Percentiles rank a stretch among this genome's conserved stretches.
Evolutionary conservation across 176 grass and related monocot genomes (phyloP).

Genomic region (Musa acuminata): DNA sequence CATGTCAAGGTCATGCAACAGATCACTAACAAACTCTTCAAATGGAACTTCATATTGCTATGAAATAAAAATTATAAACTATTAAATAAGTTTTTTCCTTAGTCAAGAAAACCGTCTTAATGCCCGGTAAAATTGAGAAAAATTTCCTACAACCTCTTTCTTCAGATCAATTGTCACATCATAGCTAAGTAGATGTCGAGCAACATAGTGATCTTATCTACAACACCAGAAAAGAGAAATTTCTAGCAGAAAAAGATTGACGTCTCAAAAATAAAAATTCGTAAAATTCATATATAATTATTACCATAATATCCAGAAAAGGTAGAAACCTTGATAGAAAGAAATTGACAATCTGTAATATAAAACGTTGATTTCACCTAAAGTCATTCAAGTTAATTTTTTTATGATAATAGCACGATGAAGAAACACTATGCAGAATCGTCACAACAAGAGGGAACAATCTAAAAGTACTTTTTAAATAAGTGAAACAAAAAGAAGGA

Average conservation of each 20-base stretch:
- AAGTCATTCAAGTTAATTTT: neutral
- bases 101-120: neutral
- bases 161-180: neutral
- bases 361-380: neutral
- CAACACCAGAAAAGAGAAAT: neutral
- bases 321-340: no score
- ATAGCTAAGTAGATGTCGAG: neutral
- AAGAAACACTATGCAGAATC: neutral
- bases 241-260: neutral
- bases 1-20: neutral
- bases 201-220: neutral
- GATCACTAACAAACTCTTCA: neutral
- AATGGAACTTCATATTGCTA: neutral
- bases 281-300: no score
- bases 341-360: no score
- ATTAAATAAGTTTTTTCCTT: neutral
- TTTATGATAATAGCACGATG: neutral
- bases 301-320: no score
- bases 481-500: neutral
- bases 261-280: no score
- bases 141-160: neutral
- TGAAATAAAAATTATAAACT: neutral
- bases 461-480: neutral
- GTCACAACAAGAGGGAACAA: neutral
- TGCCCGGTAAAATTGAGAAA: no score